A percentile compares a stretch with the other conserved stretches of the same genome.
These are phyloP conservation scores for Dictyostelium firmibasis DNA, from an alignment of 78 protist genomes.

Conservation along the genomic window DNA sequence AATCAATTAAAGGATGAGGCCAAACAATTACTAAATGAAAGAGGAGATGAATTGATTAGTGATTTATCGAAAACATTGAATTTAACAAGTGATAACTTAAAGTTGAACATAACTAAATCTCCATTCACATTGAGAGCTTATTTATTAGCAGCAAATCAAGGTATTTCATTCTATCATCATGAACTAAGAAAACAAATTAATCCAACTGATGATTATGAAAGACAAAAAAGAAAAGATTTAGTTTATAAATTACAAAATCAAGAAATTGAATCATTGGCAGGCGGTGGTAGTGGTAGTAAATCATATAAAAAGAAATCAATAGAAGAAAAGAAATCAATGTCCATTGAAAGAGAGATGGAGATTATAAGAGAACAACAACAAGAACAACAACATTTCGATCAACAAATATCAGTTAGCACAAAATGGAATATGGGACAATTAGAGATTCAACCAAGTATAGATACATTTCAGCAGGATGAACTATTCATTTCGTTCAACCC, in stretches of 20 bases:
- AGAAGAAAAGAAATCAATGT: slow-evolving; percentile 7
- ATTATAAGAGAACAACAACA: neutral
- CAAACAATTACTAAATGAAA: neutral
- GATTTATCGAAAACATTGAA: neutral
- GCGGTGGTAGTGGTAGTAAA: neutral
- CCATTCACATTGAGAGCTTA: slow-evolving; percentile 30
- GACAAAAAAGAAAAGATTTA: slow-evolving; percentile 11
- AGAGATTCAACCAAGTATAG: slow-evolving; percentile 1
- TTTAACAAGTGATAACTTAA: neutral
- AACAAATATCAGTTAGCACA: neutral
- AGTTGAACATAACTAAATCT: neutral
- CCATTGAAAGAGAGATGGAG: slow-evolving; percentile 9
- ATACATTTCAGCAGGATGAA: slow-evolving; percentile 16
- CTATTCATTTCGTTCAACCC: slow-evolving; percentile 26
- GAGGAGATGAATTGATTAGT: neutral
- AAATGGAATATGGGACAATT: slow-evolving; percentile 41
- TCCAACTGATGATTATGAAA: slow-evolving; percentile 56
- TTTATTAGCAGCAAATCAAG: slow-evolving; percentile 13
- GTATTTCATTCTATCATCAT: slow-evolving; percentile 55
- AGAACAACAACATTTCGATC: slow-evolving; percentile 35
- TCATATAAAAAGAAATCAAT: neutral
- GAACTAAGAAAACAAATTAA: slow-evolving; percentile 28
- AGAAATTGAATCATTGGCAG: neutral
- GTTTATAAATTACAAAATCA: neutral
- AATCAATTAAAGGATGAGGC: neutral